phyloP scores from a whole-genome alignment of 176 grass and related monocot genomes.

The Puya raimondii region DNA sequence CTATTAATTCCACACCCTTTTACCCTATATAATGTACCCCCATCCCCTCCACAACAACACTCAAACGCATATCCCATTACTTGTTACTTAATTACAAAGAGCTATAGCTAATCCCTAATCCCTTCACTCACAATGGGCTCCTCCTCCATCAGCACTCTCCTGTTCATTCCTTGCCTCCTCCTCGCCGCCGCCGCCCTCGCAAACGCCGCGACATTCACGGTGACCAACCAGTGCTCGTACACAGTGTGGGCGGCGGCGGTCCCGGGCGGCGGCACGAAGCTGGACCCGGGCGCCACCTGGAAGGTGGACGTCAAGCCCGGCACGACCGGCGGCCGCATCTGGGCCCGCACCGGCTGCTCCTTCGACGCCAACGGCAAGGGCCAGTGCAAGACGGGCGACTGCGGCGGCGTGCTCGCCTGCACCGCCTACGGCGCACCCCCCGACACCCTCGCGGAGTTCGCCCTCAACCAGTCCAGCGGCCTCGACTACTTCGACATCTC shows the following conservation, averaged over 20 bases:
- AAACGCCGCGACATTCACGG: slow-evolving; percentile 36
- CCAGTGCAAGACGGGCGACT: slow-evolving; percentile 42
- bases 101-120: no score
- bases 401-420: slow-evolving; percentile 37
- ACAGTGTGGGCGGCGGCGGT: slow-evolving; percentile 39
- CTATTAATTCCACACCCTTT: no score
- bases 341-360: slow-evolving; percentile 49
- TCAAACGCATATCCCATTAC: no score
- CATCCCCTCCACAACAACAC: no score
- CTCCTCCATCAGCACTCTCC: not conserved
- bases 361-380: slow-evolving; percentile 39
- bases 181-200: not conserved
- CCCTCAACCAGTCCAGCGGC: slow-evolving; percentile 13
- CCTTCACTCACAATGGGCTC: no score
- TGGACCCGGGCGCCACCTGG: slow-evolving; percentile 35
- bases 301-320: not conserved
- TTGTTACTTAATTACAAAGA: no score
- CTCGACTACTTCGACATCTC: slow-evolving; percentile 57
- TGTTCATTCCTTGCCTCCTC: slow-evolving; percentile 12
- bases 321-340: slow-evolving; percentile 28
- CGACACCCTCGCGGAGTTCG: slow-evolving; percentile 38
- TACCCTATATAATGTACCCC: no score
- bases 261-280: slow-evolving; percentile 28
- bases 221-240: slow-evolving; percentile 38
- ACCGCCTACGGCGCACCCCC: slow-evolving; percentile 19